Evolutionary conservation across 2,329 filamentous ascomycete species (phyloP).

Genomic region (Curvularia spicifera): DNA sequence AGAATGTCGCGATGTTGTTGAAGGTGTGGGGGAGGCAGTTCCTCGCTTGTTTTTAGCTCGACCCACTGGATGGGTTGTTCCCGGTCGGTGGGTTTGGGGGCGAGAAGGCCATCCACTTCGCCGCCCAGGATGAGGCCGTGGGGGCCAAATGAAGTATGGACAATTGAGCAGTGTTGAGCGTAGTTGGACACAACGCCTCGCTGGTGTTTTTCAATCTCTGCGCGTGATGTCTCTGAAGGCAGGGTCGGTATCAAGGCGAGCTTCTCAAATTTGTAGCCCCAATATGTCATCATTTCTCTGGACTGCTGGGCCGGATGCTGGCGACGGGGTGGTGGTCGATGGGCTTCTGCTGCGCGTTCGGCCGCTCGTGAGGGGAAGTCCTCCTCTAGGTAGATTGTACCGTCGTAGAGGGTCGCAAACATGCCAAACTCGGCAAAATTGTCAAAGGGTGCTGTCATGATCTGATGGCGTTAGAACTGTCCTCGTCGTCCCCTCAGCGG

Average conservation of each 20-base stretch:
- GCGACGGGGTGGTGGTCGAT: slow-evolving; percentile 30
- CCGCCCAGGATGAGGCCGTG: slow-evolving; percentile 80
- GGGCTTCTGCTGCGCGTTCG: slow-evolving; percentile 58
- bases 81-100: slow-evolving; percentile 25
- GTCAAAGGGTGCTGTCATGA: slow-evolving; percentile 85
- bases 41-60: slow-evolving; percentile 88
- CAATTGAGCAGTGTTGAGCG: slow-evolving; percentile 94
- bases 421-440: slow-evolving; percentile 86
- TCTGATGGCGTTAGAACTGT: slow-evolving; percentile 58
- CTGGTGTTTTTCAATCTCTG: slow-evolving; percentile 79
- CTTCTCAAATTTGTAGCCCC: slow-evolving; percentile 98
- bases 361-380: slow-evolving; percentile 76
- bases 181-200: slow-evolving; percentile 80
- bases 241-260: slow-evolving; percentile 75
- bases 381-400: slow-evolving; percentile 84
- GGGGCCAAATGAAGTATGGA: slow-evolving; percentile 83
- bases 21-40: slow-evolving; percentile 56
- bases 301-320: slow-evolving; percentile 63
- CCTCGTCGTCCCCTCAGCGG: neutral
- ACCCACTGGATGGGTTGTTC: slow-evolving; percentile 77
- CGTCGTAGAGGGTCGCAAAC: slow-evolving; percentile 92
- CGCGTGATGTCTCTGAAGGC: slow-evolving; percentile 80
- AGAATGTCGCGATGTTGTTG: slow-evolving; percentile 70
- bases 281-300: slow-evolving; percentile 87
- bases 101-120: slow-evolving; percentile 80